Evolutionary conservation across 2,329 filamentous ascomycete genomes (phyloP).

Genomic region (Colletotrichum sp.): DNA sequence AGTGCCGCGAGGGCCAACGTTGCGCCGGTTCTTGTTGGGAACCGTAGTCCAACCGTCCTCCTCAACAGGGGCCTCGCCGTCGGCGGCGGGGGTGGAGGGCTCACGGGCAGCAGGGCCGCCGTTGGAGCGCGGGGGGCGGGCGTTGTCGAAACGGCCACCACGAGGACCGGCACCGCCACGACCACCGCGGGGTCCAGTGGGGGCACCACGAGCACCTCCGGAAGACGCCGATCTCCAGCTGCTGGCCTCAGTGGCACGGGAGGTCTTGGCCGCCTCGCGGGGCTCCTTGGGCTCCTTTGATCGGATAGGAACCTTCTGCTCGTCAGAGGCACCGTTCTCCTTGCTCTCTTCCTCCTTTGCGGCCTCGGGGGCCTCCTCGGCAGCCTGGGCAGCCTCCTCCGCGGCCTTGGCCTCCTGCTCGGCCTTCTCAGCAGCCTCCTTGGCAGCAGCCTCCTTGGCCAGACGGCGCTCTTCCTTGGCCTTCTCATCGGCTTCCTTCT

Average conservation of each 20-base stretch:
- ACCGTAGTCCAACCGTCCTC: constrained; percentile 73
- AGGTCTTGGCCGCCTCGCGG: constrained; percentile 50
- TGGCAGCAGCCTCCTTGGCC: constrained; percentile 69
- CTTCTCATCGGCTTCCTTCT: constrained; percentile 88
- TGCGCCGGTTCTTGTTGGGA: constrained; percentile 26
- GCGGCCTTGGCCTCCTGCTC: constrained; percentile 37
- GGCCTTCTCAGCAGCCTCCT: constrained; percentile 58
- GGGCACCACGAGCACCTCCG: constrained; percentile 51
- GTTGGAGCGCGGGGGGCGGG: constrained; percentile 54
- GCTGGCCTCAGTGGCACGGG: constrained; percentile 61
- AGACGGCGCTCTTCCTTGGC: constrained; percentile 75
- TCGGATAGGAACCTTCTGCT: constrained; percentile 52
- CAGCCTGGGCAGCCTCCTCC: constrained; percentile 31
- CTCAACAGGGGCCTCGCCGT: constrained; percentile 42
- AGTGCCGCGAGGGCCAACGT: constrained; percentile 16
- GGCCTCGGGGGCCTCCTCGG: constrained; percentile 32
- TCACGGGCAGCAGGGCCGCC: constrained; percentile 45
- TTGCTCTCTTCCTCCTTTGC: constrained; percentile 34
- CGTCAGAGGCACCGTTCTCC: constrained; percentile 40
- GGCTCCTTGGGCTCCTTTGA: constrained; percentile 45
- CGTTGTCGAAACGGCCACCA: constrained; percentile 49
- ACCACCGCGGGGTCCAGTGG: constrained; percentile 40
- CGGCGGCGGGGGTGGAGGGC: constrained; percentile 37
- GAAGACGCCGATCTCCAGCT: constrained; percentile 64
- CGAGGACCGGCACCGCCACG: constrained; percentile 47